phyloP scores from a whole-genome alignment of 2,329 filamentous ascomycete genomes.

The Trematosphaeria pertusa region DNA sequence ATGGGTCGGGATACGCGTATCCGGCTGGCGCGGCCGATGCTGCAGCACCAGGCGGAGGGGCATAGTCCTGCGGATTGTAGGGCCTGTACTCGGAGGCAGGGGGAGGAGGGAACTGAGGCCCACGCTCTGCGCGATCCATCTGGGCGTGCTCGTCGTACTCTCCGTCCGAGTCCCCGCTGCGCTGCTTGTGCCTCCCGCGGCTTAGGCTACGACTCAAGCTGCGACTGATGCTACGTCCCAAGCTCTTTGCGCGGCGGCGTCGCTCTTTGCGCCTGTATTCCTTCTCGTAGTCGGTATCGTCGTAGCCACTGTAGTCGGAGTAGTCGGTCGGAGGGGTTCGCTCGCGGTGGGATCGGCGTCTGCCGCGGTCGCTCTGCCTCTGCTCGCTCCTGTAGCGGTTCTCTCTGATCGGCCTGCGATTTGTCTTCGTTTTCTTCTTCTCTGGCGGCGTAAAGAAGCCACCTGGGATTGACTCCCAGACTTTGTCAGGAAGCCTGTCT shows the following conservation, averaged over 20 bases:
- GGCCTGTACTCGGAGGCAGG: constrained; percentile 42
- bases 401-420: constrained; percentile 25
- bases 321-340: constrained; percentile 35
- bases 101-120: constrained; percentile 42
- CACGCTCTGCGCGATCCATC: constrained; percentile 34
- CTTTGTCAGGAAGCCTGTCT: constrained; percentile 47
- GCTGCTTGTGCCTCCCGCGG: constrained; percentile 34
- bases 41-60: constrained; percentile 22
- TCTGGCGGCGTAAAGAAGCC: constrained; percentile 45
- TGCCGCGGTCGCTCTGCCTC: constrained; percentile 12
- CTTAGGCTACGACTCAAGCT: constrained; percentile 33
- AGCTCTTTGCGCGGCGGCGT: constrained; percentile 35
- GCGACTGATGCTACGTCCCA: constrained; percentile 25
- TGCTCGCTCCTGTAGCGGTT: constrained; percentile 28
- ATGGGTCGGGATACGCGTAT: constrained; percentile 20
- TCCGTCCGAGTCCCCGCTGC: constrained; percentile 33
- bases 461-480: constrained; percentile 47
- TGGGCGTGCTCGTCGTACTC: constrained; percentile 26
- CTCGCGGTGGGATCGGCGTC: constrained; percentile 31
- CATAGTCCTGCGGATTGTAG: constrained; percentile 46
- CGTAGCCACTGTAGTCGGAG: constrained; percentile 36
- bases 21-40: constrained; percentile 10
- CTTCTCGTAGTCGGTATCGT: constrained; percentile 41
- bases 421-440: constrained; percentile 32
- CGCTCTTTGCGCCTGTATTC: constrained; percentile 31